Conservation (phyloP, 768 basidiomycete genomes). For the Suillus placidus region DNA sequence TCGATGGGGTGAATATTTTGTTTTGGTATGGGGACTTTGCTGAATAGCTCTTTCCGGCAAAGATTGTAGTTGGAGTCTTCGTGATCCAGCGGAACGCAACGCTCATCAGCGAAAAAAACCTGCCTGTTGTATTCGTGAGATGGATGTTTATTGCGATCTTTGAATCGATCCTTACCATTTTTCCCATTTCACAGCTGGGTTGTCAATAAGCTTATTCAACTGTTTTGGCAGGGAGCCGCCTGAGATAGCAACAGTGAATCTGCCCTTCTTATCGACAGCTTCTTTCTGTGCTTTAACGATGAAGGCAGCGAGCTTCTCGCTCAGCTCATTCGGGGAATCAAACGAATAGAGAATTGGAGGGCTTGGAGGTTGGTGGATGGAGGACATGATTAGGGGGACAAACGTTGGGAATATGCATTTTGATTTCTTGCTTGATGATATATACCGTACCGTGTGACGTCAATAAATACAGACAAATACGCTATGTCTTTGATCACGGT, state of each 20-base stretch:
- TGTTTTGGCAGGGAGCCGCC: constrained; percentile 90
- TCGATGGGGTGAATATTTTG: constrained; percentile 87
- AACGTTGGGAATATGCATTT: constrained; percentile 5
- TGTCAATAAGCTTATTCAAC: constrained; percentile 68
- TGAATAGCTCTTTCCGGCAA: constrained; percentile 73
- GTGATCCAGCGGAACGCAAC: constrained; percentile 90
- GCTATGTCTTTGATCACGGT: not conserved
- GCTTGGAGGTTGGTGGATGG: constrained; percentile 56
- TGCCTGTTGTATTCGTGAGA: constrained; percentile 62
- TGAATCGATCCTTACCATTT: constrained; percentile 70
- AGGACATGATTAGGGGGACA: constrained; percentile 24
- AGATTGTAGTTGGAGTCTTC: constrained; percentile 90
- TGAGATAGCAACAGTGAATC: constrained; percentile 91
- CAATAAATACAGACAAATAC: constrained; percentile 31
- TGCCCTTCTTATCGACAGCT: constrained; percentile 83
- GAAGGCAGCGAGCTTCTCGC: constrained; percentile 73
- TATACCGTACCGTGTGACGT: constrained; percentile 24
- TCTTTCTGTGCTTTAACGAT: constrained; percentile 88
- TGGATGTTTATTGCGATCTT: not conserved
- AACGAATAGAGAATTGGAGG: constrained; percentile 78
- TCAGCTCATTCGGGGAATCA: constrained; percentile 53
- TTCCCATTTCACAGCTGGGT: constrained; percentile 82
- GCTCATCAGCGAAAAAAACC: constrained; percentile 96
- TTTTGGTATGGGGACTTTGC: constrained; percentile 76
- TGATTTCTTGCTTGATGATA: constrained; percentile 4